Percentiles rank a stretch among this genome's conserved stretches.
These are phyloP conservation scores for Capsaspora owczarzaki DNA, from an alignment of 78 protist genomes.

Conservation along the genomic window DNA sequence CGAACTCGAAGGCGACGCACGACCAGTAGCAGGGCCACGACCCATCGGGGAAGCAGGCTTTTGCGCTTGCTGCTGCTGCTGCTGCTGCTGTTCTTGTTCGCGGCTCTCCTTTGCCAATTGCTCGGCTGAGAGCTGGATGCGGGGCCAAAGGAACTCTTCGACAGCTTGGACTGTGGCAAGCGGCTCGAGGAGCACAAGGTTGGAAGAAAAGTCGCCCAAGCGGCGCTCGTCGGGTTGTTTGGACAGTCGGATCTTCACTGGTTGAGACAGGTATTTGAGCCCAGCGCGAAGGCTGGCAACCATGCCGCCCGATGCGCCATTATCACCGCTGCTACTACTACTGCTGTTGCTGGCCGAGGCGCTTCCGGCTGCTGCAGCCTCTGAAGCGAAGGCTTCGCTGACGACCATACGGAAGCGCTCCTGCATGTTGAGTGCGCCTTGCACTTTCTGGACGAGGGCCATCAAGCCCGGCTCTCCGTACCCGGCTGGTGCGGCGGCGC, in stretches of 20 bases:
- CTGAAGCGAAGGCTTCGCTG: neutral
- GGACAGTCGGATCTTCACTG: neutral
- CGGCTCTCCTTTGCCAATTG: neutral
- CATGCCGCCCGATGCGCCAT: neutral
- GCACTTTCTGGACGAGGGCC: neutral
- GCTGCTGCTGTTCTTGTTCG: neutral
- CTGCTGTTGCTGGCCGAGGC: too few species aligned
- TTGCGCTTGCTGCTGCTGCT: neutral
- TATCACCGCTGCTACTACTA: too few species aligned
- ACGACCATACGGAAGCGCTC: neutral
- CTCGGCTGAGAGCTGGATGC: too few species aligned
- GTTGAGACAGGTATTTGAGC: conserved; percentile 22
- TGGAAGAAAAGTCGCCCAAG: neutral
- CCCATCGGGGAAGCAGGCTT: too few species aligned
- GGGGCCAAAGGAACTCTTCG: conserved; percentile 41
- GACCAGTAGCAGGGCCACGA: too few species aligned
- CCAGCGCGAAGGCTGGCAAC: neutral
- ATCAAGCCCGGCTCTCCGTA: neutral
- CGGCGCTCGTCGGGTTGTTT: neutral
- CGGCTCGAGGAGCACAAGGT: conserved; percentile 33
- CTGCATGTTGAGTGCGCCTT: neutral
- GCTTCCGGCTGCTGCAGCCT: neutral
- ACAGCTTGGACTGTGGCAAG: conserved; percentile 32
- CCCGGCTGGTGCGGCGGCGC: neutral
- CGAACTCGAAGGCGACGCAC: too few species aligned